Evolutionary conservation across 2,329 filamentous ascomycete species (phyloP), one percentile per base, ranked within the genome.

Genomic region (Elsinoe batatas): DNA sequence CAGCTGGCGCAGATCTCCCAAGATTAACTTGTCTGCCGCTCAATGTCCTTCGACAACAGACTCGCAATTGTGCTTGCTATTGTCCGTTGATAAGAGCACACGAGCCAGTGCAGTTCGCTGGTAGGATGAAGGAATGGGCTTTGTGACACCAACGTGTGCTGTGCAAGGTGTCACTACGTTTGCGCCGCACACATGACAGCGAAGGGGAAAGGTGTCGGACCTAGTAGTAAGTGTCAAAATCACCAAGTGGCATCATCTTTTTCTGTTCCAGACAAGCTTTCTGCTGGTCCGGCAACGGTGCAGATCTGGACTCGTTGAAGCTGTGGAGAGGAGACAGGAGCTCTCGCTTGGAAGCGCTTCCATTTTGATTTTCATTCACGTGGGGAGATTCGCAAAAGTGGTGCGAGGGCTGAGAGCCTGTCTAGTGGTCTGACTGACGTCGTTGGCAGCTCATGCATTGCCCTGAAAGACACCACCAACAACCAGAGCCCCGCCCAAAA

Each of bases 361-460:
- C 35, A 33, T 26, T 51, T 51, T 51, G 47, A 33, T 51, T 51
- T 51, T 51, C 47, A 51, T 26, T 30, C 26, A 22, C 40, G 40
- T 44, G 40, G 40, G 40, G 40, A 44, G 26, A 44, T 44, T 44
- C 26, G 26, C 26, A 30, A 30, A 30, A 30, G 26, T 30, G 26
- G 26, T 44, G 40, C 15, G 7, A 26, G 40, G 46, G 46, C 46
- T 15, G 46, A 22, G 5, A 30, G 46, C 6, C 22, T 17, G 26
- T 38, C 26, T 10, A 18, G 49, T 53, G 49, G 49, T 54, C 51
- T 54, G 51, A 54, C 51, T 54, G n/a, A 37, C 18, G 47, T 22
- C 32, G 36, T 17, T n/a, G 22, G 51, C 51, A 26, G 17, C 26
- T 54, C 33, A 26, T 43, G 36, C 36, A 30, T 30, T 30, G 26